Evolutionary conservation across 2,329 filamentous ascomycete genomes (phyloP), one percentile per base, ranked within the genome.

Genomic region (Elsinoe arachidis): DNA sequence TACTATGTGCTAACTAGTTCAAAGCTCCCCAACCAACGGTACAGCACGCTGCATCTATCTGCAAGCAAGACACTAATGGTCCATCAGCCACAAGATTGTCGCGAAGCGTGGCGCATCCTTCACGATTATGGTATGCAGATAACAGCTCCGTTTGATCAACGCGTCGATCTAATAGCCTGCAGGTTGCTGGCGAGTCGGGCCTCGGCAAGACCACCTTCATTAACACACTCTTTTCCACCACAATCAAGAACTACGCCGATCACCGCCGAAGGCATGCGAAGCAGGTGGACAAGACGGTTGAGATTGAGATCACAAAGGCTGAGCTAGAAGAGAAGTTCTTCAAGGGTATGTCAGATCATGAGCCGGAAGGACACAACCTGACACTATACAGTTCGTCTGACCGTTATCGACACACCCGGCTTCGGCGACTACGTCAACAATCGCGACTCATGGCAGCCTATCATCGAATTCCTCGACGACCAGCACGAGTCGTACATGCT

Each of bases 341-440:
- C 87, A 99, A 99, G 83, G 92, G 92, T 96, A 67, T 63, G 63
- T 44, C 39, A 44, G 11, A 5, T 35, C 34, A 34, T 3, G 12
- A 17, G 10, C 26, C 2, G 26, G 34, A 17, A 37, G 47, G 35
- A 44, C 41, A 52, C 19, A 55, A 35, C 21, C 57, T 39, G 43
- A 30, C 49, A 26, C 21, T 9, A n/a, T 66, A 56, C 70, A 97
- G 93, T 99, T 73, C 93, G 93, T 72, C 79, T 99, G 71, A 99
- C 93, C 63, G 93, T 99, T 70, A 99, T 99, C 73, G 93, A 99
- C 74, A 99, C 93, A 63, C 93, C 93, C 68, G 93, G 93, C 67
- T 99, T 99, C 71, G 93, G 93, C 75, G 93, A 99, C 83, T 99
- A 99, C 72, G 93, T 99, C 74, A 99, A 99, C 87, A 99, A 99